Evolutionary conservation across 2,329 filamentous ascomycete species (phyloP).

Genomic region (Phaeosphaeria sp.): DNA sequence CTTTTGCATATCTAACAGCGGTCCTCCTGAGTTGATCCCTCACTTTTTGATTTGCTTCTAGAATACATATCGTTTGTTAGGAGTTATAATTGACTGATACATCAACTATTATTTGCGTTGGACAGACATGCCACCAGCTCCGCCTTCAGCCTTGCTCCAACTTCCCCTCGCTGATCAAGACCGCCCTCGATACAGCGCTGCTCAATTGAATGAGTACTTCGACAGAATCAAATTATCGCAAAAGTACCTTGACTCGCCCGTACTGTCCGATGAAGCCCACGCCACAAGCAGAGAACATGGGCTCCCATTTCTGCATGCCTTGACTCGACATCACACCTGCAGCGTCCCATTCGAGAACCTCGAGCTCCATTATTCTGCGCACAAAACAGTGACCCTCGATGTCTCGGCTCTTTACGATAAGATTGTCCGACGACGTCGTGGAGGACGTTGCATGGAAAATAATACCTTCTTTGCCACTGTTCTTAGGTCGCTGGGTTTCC

Average conservation of each 20-base stretch:
- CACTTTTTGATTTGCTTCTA: no score
- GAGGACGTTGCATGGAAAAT: conserved; percentile 66
- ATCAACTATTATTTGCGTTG: no score
- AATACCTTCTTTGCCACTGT: conserved; percentile 59
- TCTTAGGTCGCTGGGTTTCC: conserved; percentile 58
- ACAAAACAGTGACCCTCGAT: conserved; percentile 52
- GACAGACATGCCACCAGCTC: background rate
- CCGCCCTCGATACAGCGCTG: conserved; percentile 7
- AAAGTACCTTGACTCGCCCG: conserved; percentile 6
- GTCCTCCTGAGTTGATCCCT: no score
- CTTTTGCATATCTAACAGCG: background rate
- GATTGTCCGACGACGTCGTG: conserved; percentile 50
- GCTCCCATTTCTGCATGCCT: conserved; percentile 10
- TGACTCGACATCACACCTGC: conserved; percentile 8
- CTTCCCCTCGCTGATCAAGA: conserved; percentile 11
- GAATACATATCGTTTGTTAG: no score
- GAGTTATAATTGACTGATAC: no score
- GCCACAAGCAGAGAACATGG: conserved; percentile 5
- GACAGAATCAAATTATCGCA: conserved; percentile 5
- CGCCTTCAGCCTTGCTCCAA: conserved; percentile 4
- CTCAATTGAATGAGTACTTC: conserved; percentile 13
- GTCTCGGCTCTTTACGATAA: conserved; percentile 57
- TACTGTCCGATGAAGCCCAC: conserved; percentile 4
- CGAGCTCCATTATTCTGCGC: conserved; percentile 45
- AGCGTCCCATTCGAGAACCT: conserved; percentile 17